Percentiles rank a stretch among this genome's conserved stretches.
phyloP scores from a whole-genome alignment of 805 yeast species.

The Hanseniaspora valbyensis region DNA sequence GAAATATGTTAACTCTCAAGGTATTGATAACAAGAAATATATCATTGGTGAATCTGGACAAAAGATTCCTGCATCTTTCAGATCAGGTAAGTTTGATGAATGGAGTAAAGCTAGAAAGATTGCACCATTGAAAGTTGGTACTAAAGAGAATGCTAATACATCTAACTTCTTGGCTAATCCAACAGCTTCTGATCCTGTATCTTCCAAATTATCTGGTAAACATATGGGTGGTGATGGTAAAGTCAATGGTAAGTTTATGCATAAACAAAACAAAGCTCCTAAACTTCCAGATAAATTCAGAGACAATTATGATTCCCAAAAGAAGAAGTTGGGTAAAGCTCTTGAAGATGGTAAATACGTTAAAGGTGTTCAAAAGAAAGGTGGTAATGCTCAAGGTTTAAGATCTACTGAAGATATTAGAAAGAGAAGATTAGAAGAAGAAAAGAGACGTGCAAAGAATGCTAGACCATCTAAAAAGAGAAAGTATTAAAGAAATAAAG shows the following conservation, averaged over 20 bases:
- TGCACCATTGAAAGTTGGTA: conserved; percentile 44
- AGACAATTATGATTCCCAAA: conserved; percentile 74
- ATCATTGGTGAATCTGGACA: conserved; percentile 94
- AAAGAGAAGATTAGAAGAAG: conserved; percentile 58
- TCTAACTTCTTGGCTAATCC: conserved; percentile 29
- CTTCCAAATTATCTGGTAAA: conserved; percentile 16
- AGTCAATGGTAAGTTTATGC: conserved; percentile 48
- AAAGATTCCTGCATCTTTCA: conserved; percentile 78
- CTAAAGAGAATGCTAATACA: conserved; percentile 35
- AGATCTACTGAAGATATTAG: conserved; percentile 64
- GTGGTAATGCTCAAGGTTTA: conserved; percentile 34
- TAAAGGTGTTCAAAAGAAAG: conserved; percentile 42
- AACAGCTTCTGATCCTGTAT: conserved; percentile 10
- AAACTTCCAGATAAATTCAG: conserved; percentile 80
- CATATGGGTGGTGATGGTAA: conserved; percentile 24
- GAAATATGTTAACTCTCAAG: conserved; percentile 69
- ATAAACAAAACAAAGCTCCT: conserved; percentile 68
- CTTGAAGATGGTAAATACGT: conserved; percentile 60
- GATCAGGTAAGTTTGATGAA: conserved; percentile 81
- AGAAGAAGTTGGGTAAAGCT: conserved; percentile 73
- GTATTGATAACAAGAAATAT: conserved; percentile 64
- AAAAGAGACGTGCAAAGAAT: conserved; percentile 70
- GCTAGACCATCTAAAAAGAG: conserved; percentile 57
- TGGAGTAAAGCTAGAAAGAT: conserved; percentile 72
- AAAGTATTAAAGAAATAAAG: conserved; percentile 23